Conservation (phyloP, 2,329 filamentous ascomycete species). For the Arthrobotrys iridis region DNA sequence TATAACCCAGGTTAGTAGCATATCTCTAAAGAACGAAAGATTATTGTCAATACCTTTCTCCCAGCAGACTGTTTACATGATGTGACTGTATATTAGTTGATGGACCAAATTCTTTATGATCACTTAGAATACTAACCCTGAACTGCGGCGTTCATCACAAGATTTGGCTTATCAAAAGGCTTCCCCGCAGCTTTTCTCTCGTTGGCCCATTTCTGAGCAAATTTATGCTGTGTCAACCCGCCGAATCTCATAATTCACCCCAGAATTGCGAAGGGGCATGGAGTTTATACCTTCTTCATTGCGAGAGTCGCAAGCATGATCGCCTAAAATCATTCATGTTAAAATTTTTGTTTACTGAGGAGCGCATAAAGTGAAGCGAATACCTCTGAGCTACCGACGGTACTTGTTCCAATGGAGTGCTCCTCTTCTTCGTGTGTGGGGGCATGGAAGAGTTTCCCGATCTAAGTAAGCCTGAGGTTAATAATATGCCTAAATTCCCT, state of each 20-base stretch:
- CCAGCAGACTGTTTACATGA: conserved; percentile 28
- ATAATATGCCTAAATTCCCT: neutral
- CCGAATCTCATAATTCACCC: no score
- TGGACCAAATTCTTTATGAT: neutral
- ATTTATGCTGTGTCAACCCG: neutral
- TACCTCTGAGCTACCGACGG: conserved; percentile 83
- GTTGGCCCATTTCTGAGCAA: conserved; percentile 80
- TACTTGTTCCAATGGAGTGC: conserved; percentile 84
- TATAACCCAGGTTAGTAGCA: neutral
- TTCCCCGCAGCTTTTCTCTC: conserved; percentile 84
- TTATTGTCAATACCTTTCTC: conserved; percentile 34
- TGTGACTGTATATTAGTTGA: neutral
- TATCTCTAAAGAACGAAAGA: neutral
- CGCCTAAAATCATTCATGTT: conserved; percentile 62
- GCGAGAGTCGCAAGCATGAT: conserved; percentile 85
- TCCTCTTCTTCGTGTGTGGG: conserved; percentile 68
- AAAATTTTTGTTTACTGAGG: neutral
- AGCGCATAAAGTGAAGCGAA: conserved; percentile 63
- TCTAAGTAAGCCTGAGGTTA: conserved; percentile 63
- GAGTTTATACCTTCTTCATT: conserved; percentile 79
- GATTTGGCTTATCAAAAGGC: conserved; percentile 81
- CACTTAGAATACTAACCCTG: conserved; percentile 98
- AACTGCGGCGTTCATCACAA: conserved; percentile 94
- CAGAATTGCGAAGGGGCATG: neutral
- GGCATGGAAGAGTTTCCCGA: conserved; percentile 86